Base-by-base conservation (phyloP, 2,329 filamentous ascomycete genomes). In the Sclerotinia trifoliorum region DNA sequence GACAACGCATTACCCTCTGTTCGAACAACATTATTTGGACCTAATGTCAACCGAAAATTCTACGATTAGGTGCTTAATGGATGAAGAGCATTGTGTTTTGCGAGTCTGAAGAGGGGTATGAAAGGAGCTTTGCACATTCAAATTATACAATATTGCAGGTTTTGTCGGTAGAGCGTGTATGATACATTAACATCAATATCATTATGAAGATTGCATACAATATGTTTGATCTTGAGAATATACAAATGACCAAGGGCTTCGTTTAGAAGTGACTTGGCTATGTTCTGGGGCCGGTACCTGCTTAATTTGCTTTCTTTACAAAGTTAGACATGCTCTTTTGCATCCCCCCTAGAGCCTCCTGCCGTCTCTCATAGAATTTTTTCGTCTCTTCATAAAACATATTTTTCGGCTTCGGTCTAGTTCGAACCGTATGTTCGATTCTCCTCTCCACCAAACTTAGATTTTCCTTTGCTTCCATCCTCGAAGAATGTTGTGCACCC, bases 31-130 rank as follows among this genome's bases (percentile, higher is more conserved):
- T 85, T 99, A 69, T 99, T 99, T 77, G 95, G 95, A 70, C 90
- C 92, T 83, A 99, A 99, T 83, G 85, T 88, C 75, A 97, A 98
- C 86, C 90, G 95, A 80, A 96, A 90, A 82, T 99, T 98, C 87
- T 91, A 88, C 78, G 94, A 98, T 79, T 99, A 89, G 83, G 46
- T 63, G 51, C 26, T 68, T 57, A 29, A 39, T 62, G 29, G 39
- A 58, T 39, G 46, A 21, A 17, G 44, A 57, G 66, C 24, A 60
- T 52, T 68, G 52, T 57, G 19, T 52, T 65, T 65, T 44, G 48
- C 35, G 46, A 60, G 56, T 46, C 48, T 29, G 51, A 51, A 52
- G 46, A 24, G 54, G 49, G 61, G 46, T 55, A 48, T 7, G 58
- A 35, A n/a, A 24, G 56, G 56, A 48, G 66, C 55, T 64, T 60